A percentile compares a stretch with the other conserved stretches of the same genome.
phyloP scores from a whole-genome alignment of 306 rosid genomes.

The Inga laurina region DNA sequence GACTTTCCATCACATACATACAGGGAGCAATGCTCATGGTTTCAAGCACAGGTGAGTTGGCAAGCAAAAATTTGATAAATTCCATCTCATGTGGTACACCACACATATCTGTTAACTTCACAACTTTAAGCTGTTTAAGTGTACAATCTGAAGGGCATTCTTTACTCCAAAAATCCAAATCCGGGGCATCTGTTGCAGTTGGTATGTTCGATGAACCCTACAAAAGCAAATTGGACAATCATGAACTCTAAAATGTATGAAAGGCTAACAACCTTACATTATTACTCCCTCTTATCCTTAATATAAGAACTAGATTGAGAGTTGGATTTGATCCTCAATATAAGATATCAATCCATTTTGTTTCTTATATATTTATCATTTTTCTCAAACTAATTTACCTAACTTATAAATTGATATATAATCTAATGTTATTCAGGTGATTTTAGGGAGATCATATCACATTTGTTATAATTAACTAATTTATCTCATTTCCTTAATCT shows the following conservation, averaged over 20 bases:
- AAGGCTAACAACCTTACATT: neutral
- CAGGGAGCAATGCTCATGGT: slow-evolving; percentile 59
- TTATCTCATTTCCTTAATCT: too few relatives aligned
- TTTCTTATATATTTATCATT: too few relatives aligned
- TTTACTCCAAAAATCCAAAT: slow-evolving; percentile 75
- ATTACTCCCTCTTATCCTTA: neutral
- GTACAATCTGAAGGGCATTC: slow-evolving; percentile 47
- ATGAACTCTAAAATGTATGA: slow-evolving; percentile 13
- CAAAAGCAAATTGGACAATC: slow-evolving; percentile 23
- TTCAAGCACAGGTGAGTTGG: slow-evolving; percentile 69
- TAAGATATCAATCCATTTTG: too few relatives aligned
- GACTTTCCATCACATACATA: slow-evolving; percentile 45
- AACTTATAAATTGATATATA: too few relatives aligned
- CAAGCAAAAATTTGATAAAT: slow-evolving; percentile 72
- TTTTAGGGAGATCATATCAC: too few relatives aligned
- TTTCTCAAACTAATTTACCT: too few relatives aligned
- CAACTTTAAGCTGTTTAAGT: slow-evolving; percentile 57
- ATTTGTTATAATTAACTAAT: too few relatives aligned
- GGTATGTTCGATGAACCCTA: slow-evolving; percentile 69
- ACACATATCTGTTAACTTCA: slow-evolving; percentile 74
- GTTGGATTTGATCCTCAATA: too few relatives aligned
- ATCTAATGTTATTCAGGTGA: too few relatives aligned
- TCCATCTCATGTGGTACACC: slow-evolving; percentile 82
- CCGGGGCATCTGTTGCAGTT: slow-evolving; percentile 51
- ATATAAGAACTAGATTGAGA: too few relatives aligned